A percentile compares a stretch with the other conserved stretches of the same genome.
Conservation (phyloP, 2,329 filamentous ascomycete genomes). For the Fusarium hostae region DNA sequence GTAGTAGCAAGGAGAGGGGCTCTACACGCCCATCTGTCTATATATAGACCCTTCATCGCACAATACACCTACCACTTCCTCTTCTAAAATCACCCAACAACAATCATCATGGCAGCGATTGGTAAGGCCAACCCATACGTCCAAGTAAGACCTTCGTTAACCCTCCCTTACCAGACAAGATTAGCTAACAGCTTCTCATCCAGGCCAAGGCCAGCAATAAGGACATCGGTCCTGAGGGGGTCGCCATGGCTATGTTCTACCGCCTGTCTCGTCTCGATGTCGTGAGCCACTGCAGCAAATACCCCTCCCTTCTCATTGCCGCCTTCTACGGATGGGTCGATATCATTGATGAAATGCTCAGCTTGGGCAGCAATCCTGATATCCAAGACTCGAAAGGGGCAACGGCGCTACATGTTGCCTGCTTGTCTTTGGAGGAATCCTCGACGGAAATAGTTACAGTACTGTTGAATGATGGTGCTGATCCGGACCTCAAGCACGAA, state of each 20-base stretch:
- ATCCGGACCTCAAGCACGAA: background rate
- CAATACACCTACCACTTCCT: background rate
- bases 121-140: rapidly evolving
- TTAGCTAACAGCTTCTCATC: too few species aligned
- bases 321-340: background rate
- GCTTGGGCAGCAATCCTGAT: background rate
- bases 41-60: background rate
- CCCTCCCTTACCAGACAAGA: too few species aligned
- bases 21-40: background rate
- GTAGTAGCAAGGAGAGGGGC: too few species aligned
- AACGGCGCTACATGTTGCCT: background rate
- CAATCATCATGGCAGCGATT: background rate
- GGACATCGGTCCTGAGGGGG: too few species aligned
- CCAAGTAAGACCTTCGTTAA: background rate
- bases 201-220: too few species aligned
- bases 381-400: rapidly evolving
- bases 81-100: rapidly evolving
- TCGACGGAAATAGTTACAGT: background rate
- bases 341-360: background rate
- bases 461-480: background rate
- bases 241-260: too few species aligned
- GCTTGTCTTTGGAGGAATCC: background rate
- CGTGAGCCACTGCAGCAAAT: rapidly evolving
- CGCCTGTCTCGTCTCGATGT: background rate
- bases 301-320: background rate